Conservation (phyloP, 495 filamentous ascomycete genomes). For the Podospora pseudoanserina region DNA sequence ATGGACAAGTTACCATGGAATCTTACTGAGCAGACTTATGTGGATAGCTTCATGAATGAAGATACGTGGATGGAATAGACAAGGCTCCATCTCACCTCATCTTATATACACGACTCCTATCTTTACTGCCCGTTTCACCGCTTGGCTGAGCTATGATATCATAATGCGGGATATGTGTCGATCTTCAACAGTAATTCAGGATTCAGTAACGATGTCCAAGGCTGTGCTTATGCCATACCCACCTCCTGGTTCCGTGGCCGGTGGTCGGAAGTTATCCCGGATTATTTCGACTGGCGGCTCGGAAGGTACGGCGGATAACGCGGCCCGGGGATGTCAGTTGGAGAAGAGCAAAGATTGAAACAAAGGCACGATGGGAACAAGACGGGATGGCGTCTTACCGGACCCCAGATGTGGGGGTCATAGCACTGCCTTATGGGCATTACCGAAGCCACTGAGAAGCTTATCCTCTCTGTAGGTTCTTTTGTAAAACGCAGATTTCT, state of each 20-base stretch:
- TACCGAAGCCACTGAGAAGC: neutral
- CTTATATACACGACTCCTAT: no score
- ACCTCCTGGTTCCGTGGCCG: neutral
- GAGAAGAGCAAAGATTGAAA: neutral
- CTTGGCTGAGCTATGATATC: neutral
- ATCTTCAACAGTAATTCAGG: neutral
- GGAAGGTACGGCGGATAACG: neutral
- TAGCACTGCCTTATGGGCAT: no score
- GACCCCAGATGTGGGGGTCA: neutral
- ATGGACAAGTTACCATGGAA: no score
- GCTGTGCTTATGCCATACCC: neutral
- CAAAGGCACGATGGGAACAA: neutral
- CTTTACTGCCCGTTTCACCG: no score
- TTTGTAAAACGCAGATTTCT: neutral
- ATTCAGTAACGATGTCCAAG: neutral
- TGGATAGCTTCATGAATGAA: no score
- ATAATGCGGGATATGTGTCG: neutral
- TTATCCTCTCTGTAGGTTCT: neutral
- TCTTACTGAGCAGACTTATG: no score
- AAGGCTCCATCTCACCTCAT: no score
- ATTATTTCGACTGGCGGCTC: neutral
- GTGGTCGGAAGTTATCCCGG: neutral
- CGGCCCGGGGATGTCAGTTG: neutral
- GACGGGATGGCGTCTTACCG: neutral
- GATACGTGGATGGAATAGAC: no score